Evolutionary conservation across 768 basidiomycete species (phyloP).

Genomic region (Tricholoma sp.): DNA sequence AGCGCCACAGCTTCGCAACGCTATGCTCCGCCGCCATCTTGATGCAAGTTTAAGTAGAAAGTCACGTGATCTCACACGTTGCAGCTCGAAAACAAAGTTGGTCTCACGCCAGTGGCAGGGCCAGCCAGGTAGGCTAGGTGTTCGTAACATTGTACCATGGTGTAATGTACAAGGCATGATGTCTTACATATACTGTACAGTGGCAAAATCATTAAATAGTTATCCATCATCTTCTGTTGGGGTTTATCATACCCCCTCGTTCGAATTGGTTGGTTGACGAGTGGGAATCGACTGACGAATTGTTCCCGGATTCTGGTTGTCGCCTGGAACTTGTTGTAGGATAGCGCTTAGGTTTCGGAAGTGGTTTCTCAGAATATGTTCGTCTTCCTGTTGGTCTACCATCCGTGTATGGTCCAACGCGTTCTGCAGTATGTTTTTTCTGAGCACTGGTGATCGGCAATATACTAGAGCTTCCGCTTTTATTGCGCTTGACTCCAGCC

Average conservation of each 20-base stretch:
- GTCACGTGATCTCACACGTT: no score
- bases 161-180: neutral
- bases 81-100: no score
- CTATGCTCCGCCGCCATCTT: no score
- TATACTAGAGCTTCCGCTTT: conserved; percentile 32
- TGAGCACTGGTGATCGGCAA: conserved; percentile 26
- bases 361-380: conserved; percentile 18
- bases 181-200: neutral
- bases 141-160: no score
- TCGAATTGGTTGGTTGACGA: conserved; percentile 29
- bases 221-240: conserved; percentile 26
- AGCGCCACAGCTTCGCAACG: no score
- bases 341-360: conserved; percentile 11
- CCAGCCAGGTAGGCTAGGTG: no score
- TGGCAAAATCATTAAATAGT: neutral
- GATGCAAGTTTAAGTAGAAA: no score
- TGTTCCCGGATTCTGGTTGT: conserved; percentile 25
- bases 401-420: conserved; percentile 13
- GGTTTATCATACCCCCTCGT: conserved; percentile 39
- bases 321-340: conserved; percentile 23
- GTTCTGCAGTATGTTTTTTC: conserved; percentile 6
- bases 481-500: conserved; percentile 29
- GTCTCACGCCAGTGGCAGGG: no score
- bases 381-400: conserved; percentile 10
- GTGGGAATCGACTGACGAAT: conserved; percentile 26